Evolutionary conservation across 345 rosid species (phyloP), one percentile per base, ranked within the genome.

Genomic region (Salix exigua): DNA sequence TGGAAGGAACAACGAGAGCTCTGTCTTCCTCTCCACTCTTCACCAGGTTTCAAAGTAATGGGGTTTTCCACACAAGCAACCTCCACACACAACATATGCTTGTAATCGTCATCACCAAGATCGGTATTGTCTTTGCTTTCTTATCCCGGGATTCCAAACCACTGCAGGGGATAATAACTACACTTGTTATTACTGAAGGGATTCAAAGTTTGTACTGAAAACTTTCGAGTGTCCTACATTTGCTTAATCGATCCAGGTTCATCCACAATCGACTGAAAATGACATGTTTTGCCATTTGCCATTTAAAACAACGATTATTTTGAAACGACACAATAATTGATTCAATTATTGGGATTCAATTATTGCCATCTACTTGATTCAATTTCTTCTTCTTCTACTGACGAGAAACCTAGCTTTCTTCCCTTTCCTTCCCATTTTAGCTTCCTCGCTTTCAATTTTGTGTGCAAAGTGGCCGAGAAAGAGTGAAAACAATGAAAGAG

Each of bases 71-170:
- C 72, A 73, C 91, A 92, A 66, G 97, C 97, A 23, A 97, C 90
- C 86, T 94, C 98, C 31, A 96, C 97, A 65, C 97, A 94, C n/a
- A 94, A 87, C 98, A 94, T 94, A 76, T 78, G 81, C 75, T 79
- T 79, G 74, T 73, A 79, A 17, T 79, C 82, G 2, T 73, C 82
- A 48, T 79, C 98, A 60, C 97, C 98, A 82, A 94, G 85, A 85
- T 94, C 99, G 90, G 82, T 78, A 96, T 89, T 50, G 92, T 80
- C 87, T 92, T 96, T 76, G 97, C 92, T 73, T 85, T 96, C 85
- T 87, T 96, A 78, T 92, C 97, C 99, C 98, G 13, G 99, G 98
- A 83, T 96, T 96, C 99, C 98, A 96, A 72, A 94, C 97, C 82
- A 94, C 98, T 96, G 87, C 81, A 78, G 8, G 42, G 7, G 19